Evolutionary conservation across 192 early-diverging fungal species (phyloP), one percentile per base, ranked within the genome.

Genomic region (Entophlyctis luteolus): DNA sequence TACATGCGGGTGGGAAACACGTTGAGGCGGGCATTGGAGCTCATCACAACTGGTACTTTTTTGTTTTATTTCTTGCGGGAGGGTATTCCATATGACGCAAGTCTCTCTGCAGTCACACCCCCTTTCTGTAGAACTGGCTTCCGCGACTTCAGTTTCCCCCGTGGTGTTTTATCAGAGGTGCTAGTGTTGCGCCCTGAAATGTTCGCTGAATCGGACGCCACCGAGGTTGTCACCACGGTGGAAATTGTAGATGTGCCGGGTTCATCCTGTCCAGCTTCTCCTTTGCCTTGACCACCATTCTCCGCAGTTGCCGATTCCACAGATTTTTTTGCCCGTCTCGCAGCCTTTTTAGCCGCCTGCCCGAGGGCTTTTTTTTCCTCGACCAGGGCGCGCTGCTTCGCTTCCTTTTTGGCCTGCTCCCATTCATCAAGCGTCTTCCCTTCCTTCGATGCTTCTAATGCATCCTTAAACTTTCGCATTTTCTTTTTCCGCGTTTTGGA

Each of bases 1-100:
- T 82, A 93, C 92, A 98, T 98, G 54, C 95, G 90, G 36, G 95
- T 98, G 25, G 95, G 95, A 77, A 98, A 98, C 60, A 98, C 88
- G 77, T 85, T 90, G 67, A 95, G 79, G 52, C 91, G 84, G 2
- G 81, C 65, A 5, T 72, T 74, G 22, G 57, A 42, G 45, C 50
- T 38, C 63, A 66, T 66, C 10, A 50, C 39, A 42, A 42, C 10
- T 12, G 10, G n/a, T 12, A 42, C 10, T 23, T 18, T 50, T 62
- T 58, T 18, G 32, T 10, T 42, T 69, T 29, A 60, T 37, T 59
- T 66, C 31, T 66, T 63, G 8, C 36, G 63, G 16, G 63, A 66
- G 6, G 72, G 68, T 39, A 74, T 74, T 10, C 18, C 31, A 34
- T 77, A 77, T 10, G 76, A 67, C 5, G 72, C 72, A 31, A 77